Conservation (phyloP, 140 eudicot genomes). For the Senecio squalidus region DNA sequence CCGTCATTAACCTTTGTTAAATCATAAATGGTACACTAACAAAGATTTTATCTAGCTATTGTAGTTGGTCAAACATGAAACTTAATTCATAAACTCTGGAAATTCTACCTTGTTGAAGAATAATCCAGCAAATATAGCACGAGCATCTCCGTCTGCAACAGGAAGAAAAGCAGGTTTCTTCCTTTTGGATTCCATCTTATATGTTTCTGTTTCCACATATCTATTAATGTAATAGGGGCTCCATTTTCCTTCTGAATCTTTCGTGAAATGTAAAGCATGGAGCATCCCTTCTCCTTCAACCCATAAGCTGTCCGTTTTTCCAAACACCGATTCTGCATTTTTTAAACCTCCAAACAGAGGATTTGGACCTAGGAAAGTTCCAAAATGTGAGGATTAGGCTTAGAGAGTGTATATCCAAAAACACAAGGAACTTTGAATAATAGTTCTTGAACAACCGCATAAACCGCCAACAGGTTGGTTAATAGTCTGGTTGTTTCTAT, state of each 20-base stretch:
- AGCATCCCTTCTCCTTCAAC: conserved; percentile 48
- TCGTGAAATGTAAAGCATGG: conserved; percentile 36
- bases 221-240: conserved; percentile 26
- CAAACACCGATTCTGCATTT: conserved; percentile 22
- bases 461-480: no score
- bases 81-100: neutral
- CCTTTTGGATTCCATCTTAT: conserved; percentile 23
- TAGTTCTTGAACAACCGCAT: neutral
- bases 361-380: conserved; percentile 23
- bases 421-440: neutral
- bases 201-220: conserved; percentile 31
- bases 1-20: no score
- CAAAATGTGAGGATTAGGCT: neutral
- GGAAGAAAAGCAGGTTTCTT: conserved; percentile 33
- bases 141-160: conserved; percentile 24
- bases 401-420: neutral
- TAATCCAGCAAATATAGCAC: conserved; percentile 16
- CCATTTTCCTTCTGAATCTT: conserved; percentile 16
- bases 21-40: no score
- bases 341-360: conserved; percentile 40
- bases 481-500: no score
- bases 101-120: conserved; percentile 27
- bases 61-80: neutral
- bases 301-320: conserved; percentile 35
- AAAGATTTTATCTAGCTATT: neutral